Base-by-base conservation (phyloP, 495 filamentous ascomycete species). In the Penicillium fimorum region DNA sequence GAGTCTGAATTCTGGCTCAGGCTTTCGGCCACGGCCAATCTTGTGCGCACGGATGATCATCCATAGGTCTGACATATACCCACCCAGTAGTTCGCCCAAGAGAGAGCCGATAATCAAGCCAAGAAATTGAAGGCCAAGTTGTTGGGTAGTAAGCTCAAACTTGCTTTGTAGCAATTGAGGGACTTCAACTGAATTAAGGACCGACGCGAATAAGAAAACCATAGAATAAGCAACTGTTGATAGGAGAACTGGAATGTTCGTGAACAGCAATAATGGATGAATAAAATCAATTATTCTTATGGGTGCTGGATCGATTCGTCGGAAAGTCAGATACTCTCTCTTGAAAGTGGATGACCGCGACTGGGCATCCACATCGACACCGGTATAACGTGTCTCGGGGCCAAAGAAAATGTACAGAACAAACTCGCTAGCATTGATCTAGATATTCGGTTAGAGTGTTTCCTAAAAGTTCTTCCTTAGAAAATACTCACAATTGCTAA, bases 351-450 rank as follows among this genome's bases (percentile, higher is more conserved):
- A 73, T 2, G 60, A 62, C 32, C 50, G 29, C 9, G 68, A 57
- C 6, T 66, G 32, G n/a, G n/a, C n/a, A n/a, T n/a, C n/a, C 1
- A 67, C 49, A 22, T 69, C 60, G 27, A 51, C 42, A 40, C 68
- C 69, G 41, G 80, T 64, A 52, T 83, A 84, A 38, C 76, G 79
- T 9, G 82, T 82, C 68, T 85, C 82, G 1, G 79, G 78, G n/a
- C 79, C 77, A 55, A 84, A 72, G 70, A 82, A 76, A 47, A 83
- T 43, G 47, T 78, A 84, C 2, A 80, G 61, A 32, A 85, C 63
- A 45, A 83, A 76, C 59, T 84, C 71, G 25, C 70, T 68, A 8
- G 61, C 79, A 55, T 84, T 84, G 45, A 70, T 82, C 79, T 82
- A 38, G 5, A 47, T 2, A 15, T 9, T 56, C 18, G 24, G 54